Evolutionary conservation across 768 basidiomycete genomes (phyloP), one percentile per base, ranked within the genome.

Genomic region (Chalciporus piperatus): DNA sequence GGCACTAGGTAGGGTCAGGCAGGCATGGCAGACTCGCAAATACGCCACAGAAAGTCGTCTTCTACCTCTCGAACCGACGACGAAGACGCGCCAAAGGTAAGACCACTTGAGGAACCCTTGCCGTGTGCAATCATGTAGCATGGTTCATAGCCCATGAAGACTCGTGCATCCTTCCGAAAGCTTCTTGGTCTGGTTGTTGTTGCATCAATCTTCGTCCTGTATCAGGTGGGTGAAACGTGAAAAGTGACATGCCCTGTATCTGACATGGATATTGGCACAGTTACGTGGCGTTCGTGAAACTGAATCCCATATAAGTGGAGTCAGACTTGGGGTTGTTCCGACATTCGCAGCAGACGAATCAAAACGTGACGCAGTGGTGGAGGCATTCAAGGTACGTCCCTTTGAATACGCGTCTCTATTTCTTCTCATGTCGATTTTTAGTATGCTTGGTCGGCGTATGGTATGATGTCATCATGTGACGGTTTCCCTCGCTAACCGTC

Each of bases 391-490:
- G 74, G 91, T 92, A 56, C 58, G 78, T 64, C 1, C 33, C 3
- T 32, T 45, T 33, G 10, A 52, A 40, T 23, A n/a, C 22, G 16
- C 16, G 46, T 20, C 13, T 22, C 22, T 16, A 16, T 39, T 42
- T 35, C 49, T 37, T 37, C n/a, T 58, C 47, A 59, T 55, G 50
- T 54, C 41, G 45, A 50, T 59, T 50, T 56, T 35, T 60, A 94
- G 92, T 81, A 92, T 68, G 89, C 91, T 20, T 95, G 92, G 91
- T 66, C 61, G 52, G 87, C 90, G 25, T 95, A 95, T 63, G 91
- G 90, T 91, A 54, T 23, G 59, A 30, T 13, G 47, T 74, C 68
- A 52, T 17, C 7, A n/a, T 41, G 7, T 44, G 30, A 17, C 46
- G 8, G 37, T 12, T 43, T 47, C 44, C 47, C 43, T 51, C 47